Evolutionary conservation across 495 filamentous ascomycete genomes (phyloP), one percentile per base, ranked within the genome.

Genomic region (Talaromyces ruber): DNA sequence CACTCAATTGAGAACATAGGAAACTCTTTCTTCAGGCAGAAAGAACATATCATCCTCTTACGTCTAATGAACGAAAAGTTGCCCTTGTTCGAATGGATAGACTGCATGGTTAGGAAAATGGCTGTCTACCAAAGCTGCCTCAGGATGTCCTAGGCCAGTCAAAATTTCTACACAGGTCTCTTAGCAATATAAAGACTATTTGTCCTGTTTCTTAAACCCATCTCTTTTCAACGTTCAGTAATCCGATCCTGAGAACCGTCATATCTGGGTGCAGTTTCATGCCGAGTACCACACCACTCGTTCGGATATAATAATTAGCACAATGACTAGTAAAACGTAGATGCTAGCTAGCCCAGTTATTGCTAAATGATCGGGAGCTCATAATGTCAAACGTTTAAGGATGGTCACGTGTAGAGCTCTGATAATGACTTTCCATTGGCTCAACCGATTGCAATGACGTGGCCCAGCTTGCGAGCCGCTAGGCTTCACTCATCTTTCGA

Each of bases 1-100:
- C 22, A 59, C 47, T 45, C 26, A 25, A 45, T 59, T 29, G 43
- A 21, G 43, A 45, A 25, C 43, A 51, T 24, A 18, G 57, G 18
- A 24, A 30, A 39, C 18, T 9, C 0, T 21, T 52, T 34, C 25
- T 43, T 29, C 39, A 24, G 16, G 2, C 30, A 50, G 7, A 50
- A n/a, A n/a, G 59, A 60, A 39, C 43, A 59, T 7, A 57, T 57
- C 54, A 24, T 60, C 59, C 25, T 52, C 59, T 55, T 51, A 60
- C 39, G 59, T 51, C 18, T 60, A 52, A 60, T 51, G 45, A 60
- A 51, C 59, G 34, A 51, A 59, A 52, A 34, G 39, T 50, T 22
- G 18, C 11, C 14, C 16, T 14, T 60, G 18, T 30, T 37, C 57
- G 18, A 59, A 16, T 32, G 25, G 21, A 45, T 34, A 34, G 55